Evolutionary conservation across 2,329 filamentous ascomycete species (phyloP).

Genomic region (Sphaerostilbella broomeana): DNA sequence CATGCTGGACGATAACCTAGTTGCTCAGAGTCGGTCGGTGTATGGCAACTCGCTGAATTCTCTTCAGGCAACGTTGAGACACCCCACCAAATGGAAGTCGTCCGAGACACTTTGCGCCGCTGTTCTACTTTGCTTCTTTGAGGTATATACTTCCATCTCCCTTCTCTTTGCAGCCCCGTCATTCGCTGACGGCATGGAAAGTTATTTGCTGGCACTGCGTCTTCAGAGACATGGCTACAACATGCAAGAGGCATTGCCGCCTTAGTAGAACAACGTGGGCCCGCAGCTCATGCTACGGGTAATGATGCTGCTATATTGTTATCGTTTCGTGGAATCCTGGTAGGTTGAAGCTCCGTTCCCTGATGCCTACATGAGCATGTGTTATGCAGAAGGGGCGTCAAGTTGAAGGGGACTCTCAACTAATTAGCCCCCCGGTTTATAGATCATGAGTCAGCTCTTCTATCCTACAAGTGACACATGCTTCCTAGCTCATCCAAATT

Average conservation of each 20-base stretch:
- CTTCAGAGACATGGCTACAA: slow-evolving; percentile 31
- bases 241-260: slow-evolving; percentile 33
- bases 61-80: slow-evolving; percentile 31
- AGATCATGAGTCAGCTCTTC: slow-evolving; percentile 36
- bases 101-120: slow-evolving; percentile 36
- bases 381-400: too few relatives aligned
- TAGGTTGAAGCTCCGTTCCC: slow-evolving; percentile 18
- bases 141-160: slow-evolving; percentile 22
- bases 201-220: slow-evolving; percentile 37
- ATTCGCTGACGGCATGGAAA: slow-evolving; percentile 18
- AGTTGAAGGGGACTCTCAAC: too few relatives aligned
- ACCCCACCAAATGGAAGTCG: slow-evolving; percentile 32
- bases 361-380: too few relatives aligned
- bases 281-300: slow-evolving; percentile 26
- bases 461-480: slow-evolving; percentile 28
- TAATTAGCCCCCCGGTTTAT: too few relatives aligned
- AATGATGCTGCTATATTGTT: slow-evolving; percentile 34
- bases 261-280: slow-evolving; percentile 35
- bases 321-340: slow-evolving; percentile 32
- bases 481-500: slow-evolving; percentile 31
- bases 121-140: slow-evolving; percentile 34
- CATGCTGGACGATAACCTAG: slow-evolving; percentile 21
- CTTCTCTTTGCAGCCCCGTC: not conserved
- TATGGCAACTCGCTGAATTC: slow-evolving; percentile 31
- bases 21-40: slow-evolving; percentile 31